phyloP scores from a whole-genome alignment of 768 basidiomycete species.

The Strobilomyces confusus region DNA sequence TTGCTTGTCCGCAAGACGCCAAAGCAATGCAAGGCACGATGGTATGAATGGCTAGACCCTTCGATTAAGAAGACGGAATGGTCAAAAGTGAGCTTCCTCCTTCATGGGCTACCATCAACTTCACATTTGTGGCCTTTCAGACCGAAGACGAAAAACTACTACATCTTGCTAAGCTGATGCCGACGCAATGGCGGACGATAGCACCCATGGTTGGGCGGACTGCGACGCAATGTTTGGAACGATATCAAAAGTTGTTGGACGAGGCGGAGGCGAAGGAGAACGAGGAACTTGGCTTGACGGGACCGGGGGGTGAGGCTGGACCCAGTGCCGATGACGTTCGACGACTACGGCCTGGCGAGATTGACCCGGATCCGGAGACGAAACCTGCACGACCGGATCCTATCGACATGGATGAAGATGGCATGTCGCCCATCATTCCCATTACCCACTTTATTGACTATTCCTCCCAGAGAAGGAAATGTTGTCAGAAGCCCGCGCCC shows the following conservation, averaged over 20 bases:
- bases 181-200: constrained; percentile 99
- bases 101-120: neutral
- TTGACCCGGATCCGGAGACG: constrained; percentile 98
- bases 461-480: constrained; percentile 87
- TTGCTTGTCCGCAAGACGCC: constrained; percentile 97
- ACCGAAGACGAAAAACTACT: constrained; percentile 98
- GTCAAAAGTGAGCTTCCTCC: constrained; percentile 69
- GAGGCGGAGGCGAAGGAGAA: constrained; percentile 97
- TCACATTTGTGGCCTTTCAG: constrained; percentile 34
- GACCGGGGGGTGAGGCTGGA: constrained; percentile 72
- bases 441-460: neutral
- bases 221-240: constrained; percentile 95
- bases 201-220: constrained; percentile 98
- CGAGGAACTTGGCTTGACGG: constrained; percentile 87
- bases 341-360: constrained; percentile 88
- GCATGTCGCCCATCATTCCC: constrained; percentile 38
- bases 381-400: constrained; percentile 98
- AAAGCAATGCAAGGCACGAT: constrained; percentile 98
- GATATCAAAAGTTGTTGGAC: constrained; percentile 96
- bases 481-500: constrained; percentile 96
- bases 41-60: constrained; percentile 99
- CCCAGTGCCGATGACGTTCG: constrained; percentile 93
- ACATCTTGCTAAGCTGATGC: constrained; percentile 97
- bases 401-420: constrained; percentile 99
- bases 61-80: constrained; percentile 99